Percentiles rank a stretch among this genome's conserved stretches.
These are phyloP conservation scores for Globisporangium nagaii DNA, from an alignment of 352 stramenopile species.

Conservation along the genomic window DNA sequence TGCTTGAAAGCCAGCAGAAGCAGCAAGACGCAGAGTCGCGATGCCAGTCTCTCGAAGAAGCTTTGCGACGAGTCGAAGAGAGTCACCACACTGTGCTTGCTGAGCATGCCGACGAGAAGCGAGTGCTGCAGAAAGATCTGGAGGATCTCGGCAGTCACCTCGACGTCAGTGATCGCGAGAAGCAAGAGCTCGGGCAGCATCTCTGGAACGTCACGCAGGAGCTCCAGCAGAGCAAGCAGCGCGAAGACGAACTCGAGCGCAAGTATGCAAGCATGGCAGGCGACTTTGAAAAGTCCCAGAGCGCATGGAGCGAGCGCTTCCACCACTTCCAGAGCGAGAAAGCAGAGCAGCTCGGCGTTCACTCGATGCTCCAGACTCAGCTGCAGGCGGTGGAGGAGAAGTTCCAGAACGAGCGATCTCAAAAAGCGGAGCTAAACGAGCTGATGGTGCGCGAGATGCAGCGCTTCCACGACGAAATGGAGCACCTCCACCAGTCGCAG, in stretches of 20 bases:
- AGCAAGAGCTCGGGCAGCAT: slow-evolving; percentile 59
- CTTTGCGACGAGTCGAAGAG: slow-evolving; percentile 15
- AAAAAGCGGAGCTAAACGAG: slow-evolving; percentile 70
- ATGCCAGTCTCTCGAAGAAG: slow-evolving; percentile 13
- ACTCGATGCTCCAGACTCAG: slow-evolving; percentile 32
- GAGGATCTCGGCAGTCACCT: slow-evolving; percentile 8
- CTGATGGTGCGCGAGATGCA: slow-evolving; percentile 45
- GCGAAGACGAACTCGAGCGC: slow-evolving; percentile 23
- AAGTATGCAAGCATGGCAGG: slow-evolving; percentile 5
- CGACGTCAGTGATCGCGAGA: slow-evolving; percentile 21
- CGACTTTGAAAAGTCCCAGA: slow-evolving; percentile 24
- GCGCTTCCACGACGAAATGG: slow-evolving; percentile 31
- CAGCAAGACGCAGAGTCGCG: slow-evolving; percentile 14
- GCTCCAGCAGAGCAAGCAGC: slow-evolving; percentile 24
- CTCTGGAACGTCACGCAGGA: slow-evolving; percentile 56
- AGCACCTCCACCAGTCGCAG: slow-evolving; percentile 24
- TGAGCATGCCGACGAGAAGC: slow-evolving; percentile 15
- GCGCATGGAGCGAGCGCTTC: slow-evolving; percentile 28
- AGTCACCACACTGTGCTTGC: slow-evolving; percentile 12
- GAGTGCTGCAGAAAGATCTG: slow-evolving; percentile 2
- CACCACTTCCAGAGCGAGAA: slow-evolving; percentile 41
- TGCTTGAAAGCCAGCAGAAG: slow-evolving; percentile 22
- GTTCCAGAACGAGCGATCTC: slow-evolving; percentile 33
- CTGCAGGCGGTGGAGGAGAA: slow-evolving; percentile 25
- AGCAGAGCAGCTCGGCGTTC: slow-evolving; percentile 21